These are phyloP conservation scores for Thinopyrum elongatum DNA, from an alignment of 176 grass and related monocot genomes.

Conservation along the genomic window DNA sequence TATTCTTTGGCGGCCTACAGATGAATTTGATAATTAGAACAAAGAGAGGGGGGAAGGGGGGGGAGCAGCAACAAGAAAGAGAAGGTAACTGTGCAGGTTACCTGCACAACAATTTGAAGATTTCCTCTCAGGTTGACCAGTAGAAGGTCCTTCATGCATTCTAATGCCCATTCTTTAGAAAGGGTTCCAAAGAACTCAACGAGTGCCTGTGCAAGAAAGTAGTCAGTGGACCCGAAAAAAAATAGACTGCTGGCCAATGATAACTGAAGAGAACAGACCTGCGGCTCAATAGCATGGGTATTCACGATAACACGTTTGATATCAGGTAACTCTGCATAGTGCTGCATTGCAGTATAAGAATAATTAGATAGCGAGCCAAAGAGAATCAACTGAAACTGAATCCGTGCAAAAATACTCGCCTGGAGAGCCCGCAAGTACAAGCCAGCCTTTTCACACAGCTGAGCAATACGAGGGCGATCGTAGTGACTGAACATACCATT, in stretches of 20 bases:
- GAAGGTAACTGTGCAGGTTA: slow-evolving; percentile 21
- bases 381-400: not conserved
- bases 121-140: slow-evolving; percentile 92
- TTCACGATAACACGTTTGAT: slow-evolving; percentile 95
- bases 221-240: not conserved
- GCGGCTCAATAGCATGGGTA: slow-evolving; percentile 95
- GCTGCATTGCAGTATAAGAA: slow-evolving; percentile 51
- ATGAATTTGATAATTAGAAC: slow-evolving; percentile 15
- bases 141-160: slow-evolving; percentile 98
- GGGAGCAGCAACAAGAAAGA: not conserved
- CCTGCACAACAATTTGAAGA: slow-evolving; percentile 98
- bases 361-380: slow-evolving; percentile 1
- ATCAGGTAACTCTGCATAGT: slow-evolving; percentile 91
- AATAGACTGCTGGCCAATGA: not conserved
- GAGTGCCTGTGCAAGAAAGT: slow-evolving; percentile 51
- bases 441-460: slow-evolving; percentile 92
- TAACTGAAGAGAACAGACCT: slow-evolving; percentile 53
- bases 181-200: slow-evolving; percentile 97
- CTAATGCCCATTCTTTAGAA: slow-evolving; percentile 91
- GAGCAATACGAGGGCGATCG: slow-evolving; percentile 94
- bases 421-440: slow-evolving; percentile 93
- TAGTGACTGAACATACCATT: slow-evolving; percentile 99
- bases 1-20: slow-evolving; percentile 91
- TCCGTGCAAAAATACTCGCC: slow-evolving; percentile 30
- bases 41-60: not conserved